These are phyloP conservation scores for Syncephalastrum contaminatum DNA, from an alignment of 371 early-diverging fungal species.

Conservation along the genomic window DNA sequence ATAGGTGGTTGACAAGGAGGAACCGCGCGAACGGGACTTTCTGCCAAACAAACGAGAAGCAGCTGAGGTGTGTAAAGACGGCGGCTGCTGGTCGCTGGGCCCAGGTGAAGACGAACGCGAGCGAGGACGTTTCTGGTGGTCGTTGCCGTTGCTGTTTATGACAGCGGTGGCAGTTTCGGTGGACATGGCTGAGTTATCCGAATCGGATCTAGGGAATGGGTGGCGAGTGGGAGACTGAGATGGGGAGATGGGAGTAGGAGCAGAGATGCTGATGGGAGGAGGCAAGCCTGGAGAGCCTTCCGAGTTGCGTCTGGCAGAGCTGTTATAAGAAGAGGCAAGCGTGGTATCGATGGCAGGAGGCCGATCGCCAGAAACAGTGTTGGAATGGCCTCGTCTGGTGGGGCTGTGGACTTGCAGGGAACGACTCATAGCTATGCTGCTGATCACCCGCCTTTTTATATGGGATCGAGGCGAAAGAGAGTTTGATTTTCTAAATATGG, in stretches of 20 bases:
- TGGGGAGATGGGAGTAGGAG: conserved; percentile 16
- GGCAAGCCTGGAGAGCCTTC: conserved; percentile 22
- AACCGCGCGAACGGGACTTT: conserved; percentile 22
- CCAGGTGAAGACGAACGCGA: conserved; percentile 9
- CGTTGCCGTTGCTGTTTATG: conserved; percentile 1
- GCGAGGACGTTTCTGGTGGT: no score
- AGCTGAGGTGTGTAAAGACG: neutral
- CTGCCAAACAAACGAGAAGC: conserved; percentile 6
- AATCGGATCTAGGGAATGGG: conserved; percentile 1
- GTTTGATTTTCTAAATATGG: no score
- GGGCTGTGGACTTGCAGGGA: no score
- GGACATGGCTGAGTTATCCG: neutral
- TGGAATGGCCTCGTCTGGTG: conserved; percentile 14
- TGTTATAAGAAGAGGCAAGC: conserved; percentile 2
- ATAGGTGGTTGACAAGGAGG: conserved; percentile 16
- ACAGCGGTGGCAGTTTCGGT: conserved; percentile 4
- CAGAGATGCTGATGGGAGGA: conserved; percentile 26
- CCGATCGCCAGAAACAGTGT: conserved; percentile 20
- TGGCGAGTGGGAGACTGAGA: conserved; percentile 13
- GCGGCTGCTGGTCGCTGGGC: conserved; percentile 10
- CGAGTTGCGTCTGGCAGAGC: conserved; percentile 17
- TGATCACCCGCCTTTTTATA: no score
- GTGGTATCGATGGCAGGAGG: conserved; percentile 16
- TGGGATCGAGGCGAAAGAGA: no score
- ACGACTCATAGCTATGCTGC: no score